Evolutionary conservation across 2,329 filamentous ascomycete species (phyloP).

Genomic region (Epichloe coenophiala): DNA sequence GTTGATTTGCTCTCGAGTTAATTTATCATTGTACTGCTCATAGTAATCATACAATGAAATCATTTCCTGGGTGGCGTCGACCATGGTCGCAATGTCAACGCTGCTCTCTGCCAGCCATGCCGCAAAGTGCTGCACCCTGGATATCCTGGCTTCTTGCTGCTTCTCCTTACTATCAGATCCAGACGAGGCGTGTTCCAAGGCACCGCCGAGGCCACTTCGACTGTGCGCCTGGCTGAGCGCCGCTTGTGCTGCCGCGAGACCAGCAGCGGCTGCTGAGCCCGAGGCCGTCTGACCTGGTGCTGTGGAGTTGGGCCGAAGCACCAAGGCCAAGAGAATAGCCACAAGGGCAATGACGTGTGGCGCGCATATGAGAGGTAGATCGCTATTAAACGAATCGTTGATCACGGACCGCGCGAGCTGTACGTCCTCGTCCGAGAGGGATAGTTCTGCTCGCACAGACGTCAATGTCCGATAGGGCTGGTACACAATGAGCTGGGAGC

Average conservation of each 20-base stretch:
- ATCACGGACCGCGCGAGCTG: constrained; percentile 69
- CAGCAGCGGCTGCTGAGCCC: constrained; percentile 22
- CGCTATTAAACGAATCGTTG: constrained; percentile 87
- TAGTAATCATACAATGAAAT: constrained; percentile 73
- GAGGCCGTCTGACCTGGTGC: constrained; percentile 16
- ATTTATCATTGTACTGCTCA: constrained; percentile 47
- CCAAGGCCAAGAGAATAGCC: constrained; percentile 71
- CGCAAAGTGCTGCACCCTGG: constrained; percentile 52
- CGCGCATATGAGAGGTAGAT: constrained; percentile 71
- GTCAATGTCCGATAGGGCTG: constrained; percentile 78
- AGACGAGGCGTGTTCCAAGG: constrained; percentile 2
- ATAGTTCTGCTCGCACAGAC: constrained; percentile 55
- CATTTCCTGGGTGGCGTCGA: constrained; percentile 83
- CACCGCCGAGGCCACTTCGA: constrained; percentile 12
- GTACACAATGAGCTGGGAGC: constrained; percentile 76
- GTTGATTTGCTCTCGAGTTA: constrained; percentile 43
- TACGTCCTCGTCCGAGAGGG: constrained; percentile 64
- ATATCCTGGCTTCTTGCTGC: constrained; percentile 41
- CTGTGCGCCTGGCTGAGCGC: constrained; percentile 34
- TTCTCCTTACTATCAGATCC: constrained; percentile 30
- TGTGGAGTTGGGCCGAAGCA: constrained; percentile 48
- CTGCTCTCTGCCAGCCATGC: constrained; percentile 77
- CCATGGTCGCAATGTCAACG: constrained; percentile 70
- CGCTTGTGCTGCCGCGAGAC: constrained; percentile 36
- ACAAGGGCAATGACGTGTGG: constrained; percentile 85